A percentile compares a stretch with the other conserved stretches of the same genome.
Conservation (phyloP, 352 stramenopile species). For the Globisporangium paroecandrum region DNA sequence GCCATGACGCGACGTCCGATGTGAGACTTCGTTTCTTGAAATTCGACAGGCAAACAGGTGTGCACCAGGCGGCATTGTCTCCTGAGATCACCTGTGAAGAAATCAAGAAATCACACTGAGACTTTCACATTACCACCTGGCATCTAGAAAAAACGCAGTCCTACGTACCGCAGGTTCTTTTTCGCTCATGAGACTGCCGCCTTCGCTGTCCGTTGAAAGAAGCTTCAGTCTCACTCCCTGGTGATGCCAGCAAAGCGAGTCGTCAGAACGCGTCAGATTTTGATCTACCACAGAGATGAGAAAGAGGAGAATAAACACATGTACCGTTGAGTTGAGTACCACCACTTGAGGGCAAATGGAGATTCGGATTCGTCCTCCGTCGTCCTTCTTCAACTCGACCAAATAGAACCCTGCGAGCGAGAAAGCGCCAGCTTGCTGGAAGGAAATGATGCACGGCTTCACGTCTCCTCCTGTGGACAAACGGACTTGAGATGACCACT, state of each 20-base stretch:
- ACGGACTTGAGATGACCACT: conserved; percentile 18
- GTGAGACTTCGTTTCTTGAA: conserved; percentile 46
- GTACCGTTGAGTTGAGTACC: conserved; percentile 61
- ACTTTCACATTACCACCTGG: not conserved
- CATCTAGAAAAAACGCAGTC: not conserved
- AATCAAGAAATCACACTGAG: not conserved
- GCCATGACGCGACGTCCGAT: conserved; percentile 48
- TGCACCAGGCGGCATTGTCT: conserved; percentile 34
- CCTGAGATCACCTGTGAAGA: conserved; percentile 25
- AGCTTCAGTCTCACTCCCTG: conserved; percentile 17
- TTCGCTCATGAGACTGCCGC: conserved; percentile 10
- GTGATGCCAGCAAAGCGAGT: not conserved
- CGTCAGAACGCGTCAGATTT: not conserved
- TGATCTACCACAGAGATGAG: not conserved
- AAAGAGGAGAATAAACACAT: not conserved
- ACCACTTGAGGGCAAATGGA: conserved; percentile 47
- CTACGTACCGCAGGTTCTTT: conserved; percentile 9
- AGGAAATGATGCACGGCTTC: conserved; percentile 20
- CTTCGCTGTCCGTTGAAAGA: conserved; percentile 13
- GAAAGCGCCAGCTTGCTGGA: not conserved
- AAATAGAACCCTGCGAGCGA: conserved; percentile 27
- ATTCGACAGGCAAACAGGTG: conserved; percentile 41
- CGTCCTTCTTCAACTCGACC: conserved; percentile 35
- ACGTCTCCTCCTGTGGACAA: conserved; percentile 15
- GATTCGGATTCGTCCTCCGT: conserved; percentile 28